These are phyloP conservation scores for Salvia rosmarinus DNA, from an alignment of 257 asterid species.

Conservation along the genomic window DNA sequence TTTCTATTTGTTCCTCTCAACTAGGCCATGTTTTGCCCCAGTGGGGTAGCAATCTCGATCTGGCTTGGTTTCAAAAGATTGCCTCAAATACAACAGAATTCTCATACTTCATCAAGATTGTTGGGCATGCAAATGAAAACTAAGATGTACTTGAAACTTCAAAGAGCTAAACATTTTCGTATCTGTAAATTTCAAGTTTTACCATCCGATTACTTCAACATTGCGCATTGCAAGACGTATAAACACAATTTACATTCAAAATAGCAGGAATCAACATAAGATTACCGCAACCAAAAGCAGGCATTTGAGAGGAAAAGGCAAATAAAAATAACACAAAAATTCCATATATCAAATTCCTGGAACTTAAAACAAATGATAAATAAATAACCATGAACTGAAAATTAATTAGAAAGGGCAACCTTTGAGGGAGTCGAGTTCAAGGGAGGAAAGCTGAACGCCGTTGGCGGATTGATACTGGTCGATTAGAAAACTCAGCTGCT, in stretches of 20 bases:
- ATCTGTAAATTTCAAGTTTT: no score
- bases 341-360: neutral
- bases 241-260: constrained; percentile 10
- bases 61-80: neutral
- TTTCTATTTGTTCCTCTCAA: neutral
- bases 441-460: constrained; percentile 67
- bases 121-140: no score
- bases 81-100: neutral
- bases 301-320: neutral
- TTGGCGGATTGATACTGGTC: constrained; percentile 69
- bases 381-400: neutral
- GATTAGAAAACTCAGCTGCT: constrained; percentile 68
- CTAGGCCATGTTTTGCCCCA: neutral
- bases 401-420: constrained; percentile 42
- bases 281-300: neutral
- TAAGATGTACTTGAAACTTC: no score
- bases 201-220: neutral
- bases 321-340: neutral
- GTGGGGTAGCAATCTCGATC: neutral
- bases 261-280: no score
- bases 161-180: no score
- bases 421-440: constrained; percentile 75
- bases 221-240: neutral
- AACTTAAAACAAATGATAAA: neutral
- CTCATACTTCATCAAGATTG: neutral